These are phyloP conservation scores for Nyctanthes arbortristis DNA, from an alignment of 257 asterid genomes.

Conservation along the genomic window DNA sequence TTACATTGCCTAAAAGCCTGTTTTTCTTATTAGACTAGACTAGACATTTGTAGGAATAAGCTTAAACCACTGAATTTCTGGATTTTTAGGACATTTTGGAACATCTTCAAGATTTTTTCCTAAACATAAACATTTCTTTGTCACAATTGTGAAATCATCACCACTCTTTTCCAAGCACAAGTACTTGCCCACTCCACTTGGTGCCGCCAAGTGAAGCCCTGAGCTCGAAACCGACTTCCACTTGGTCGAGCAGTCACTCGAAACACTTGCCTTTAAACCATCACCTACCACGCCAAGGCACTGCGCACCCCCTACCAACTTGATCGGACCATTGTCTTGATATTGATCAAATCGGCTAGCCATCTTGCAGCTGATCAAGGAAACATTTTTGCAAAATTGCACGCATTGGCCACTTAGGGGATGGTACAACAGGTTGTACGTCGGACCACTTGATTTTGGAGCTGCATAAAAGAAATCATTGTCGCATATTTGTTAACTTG, in stretches of 20 bases:
- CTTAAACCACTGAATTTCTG: constrained; percentile 69
- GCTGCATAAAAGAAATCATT: constrained; percentile 31
- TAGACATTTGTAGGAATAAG: constrained; percentile 46
- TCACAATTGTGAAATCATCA: constrained; percentile 29
- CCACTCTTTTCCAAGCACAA: constrained; percentile 59
- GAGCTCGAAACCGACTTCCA: constrained; percentile 53
- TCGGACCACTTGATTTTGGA: constrained; percentile 29
- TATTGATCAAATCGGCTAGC: constrained; percentile 42
- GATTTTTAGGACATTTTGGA: constrained; percentile 49
- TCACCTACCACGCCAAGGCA: constrained; percentile 47
- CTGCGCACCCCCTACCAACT: constrained; percentile 24
- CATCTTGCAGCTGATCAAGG: constrained; percentile 33
- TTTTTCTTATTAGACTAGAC: too few species aligned
- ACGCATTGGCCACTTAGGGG: constrained; percentile 61
- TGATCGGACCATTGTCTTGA: constrained; percentile 38
- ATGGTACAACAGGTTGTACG: constrained; percentile 44
- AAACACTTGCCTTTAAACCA: constrained; percentile 31
- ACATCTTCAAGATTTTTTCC: constrained; percentile 36
- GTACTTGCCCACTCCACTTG: constrained; percentile 34
- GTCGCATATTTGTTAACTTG: neutral
- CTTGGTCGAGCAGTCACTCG: constrained; percentile 39
- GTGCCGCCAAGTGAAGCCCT: constrained; percentile 47
- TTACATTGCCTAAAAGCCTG: too few species aligned
- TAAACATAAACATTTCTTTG: constrained; percentile 54
- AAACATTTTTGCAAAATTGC: constrained; percentile 6